These are phyloP conservation scores for Chalciporus pseudorubinellus DNA, from an alignment of 768 basidiomycete genomes.

Conservation along the genomic window DNA sequence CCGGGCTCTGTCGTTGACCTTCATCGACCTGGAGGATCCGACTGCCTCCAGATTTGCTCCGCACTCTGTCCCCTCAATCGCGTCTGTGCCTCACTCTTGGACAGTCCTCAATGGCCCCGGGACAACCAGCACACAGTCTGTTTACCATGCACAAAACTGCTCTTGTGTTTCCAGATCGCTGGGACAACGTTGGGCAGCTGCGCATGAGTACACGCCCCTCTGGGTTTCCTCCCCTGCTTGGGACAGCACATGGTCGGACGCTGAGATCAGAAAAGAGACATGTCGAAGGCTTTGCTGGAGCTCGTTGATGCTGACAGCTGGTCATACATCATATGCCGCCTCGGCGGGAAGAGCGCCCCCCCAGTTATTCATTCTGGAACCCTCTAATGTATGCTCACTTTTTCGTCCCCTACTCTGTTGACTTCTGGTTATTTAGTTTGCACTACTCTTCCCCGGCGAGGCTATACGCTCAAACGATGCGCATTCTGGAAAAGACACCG, in stretches of 20 bases:
- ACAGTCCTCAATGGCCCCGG: background rate
- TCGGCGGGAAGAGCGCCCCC: slow-evolving; percentile 39
- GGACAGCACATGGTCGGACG: slow-evolving; percentile 55
- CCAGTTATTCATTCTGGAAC: slow-evolving; percentile 59
- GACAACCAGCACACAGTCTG: background rate
- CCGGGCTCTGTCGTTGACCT: slow-evolving; percentile 55
- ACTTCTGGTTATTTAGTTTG: slow-evolving; percentile 44
- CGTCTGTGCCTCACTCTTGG: slow-evolving; percentile 13
- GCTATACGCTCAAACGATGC: slow-evolving; percentile 35
- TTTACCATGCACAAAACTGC: slow-evolving; percentile 34
- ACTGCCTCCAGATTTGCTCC: slow-evolving; percentile 47
- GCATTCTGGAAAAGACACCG: slow-evolving; percentile 55
- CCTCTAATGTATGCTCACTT: slow-evolving; percentile 54
- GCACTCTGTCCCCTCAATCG: slow-evolving; percentile 49
- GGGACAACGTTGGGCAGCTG: slow-evolving; percentile 47
- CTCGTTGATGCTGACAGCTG: slow-evolving; percentile 59
- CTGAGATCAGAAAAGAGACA: slow-evolving; percentile 67
- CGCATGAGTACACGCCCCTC: slow-evolving; percentile 52
- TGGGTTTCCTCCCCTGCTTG: slow-evolving; percentile 69
- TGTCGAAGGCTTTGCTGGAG: slow-evolving; percentile 76
- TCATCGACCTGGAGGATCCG: slow-evolving; percentile 58
- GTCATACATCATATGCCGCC: slow-evolving; percentile 58
- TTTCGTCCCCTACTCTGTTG: slow-evolving; percentile 2
- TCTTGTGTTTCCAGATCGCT: slow-evolving; percentile 52
- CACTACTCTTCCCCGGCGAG: slow-evolving; percentile 77